A percentile compares a stretch with the other conserved stretches of the same genome.
phyloP scores from a whole-genome alignment of 148 eudicot species.

The Persicaria tinctoria region DNA sequence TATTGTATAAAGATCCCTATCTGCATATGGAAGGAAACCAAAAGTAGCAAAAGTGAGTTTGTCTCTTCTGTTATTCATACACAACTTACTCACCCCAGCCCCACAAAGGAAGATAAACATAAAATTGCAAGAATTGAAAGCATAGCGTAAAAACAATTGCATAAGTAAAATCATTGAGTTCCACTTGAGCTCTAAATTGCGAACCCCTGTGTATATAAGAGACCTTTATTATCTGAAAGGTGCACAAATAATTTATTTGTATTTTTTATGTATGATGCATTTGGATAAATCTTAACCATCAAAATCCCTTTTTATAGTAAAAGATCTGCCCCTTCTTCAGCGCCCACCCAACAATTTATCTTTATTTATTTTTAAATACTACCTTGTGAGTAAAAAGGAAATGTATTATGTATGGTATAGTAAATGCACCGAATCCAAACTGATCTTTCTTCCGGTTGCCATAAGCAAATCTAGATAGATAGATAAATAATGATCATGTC shows the following conservation, averaged over 20 bases:
- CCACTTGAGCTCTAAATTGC: not conserved
- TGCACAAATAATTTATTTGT: not conserved
- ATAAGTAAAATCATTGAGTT: not conserved
- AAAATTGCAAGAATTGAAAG: not conserved
- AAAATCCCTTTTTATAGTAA: too few relatives aligned
- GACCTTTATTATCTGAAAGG: not conserved
- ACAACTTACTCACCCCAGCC: not conserved
- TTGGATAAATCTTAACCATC: too few relatives aligned
- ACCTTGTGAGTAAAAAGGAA: too few relatives aligned
- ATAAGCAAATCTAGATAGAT: not conserved
- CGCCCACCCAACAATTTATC: too few relatives aligned
- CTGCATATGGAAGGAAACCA: slow-evolving; percentile 31
- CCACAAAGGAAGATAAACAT: not conserved
- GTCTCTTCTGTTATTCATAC: not conserved
- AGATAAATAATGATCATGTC: not conserved
- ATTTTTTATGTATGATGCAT: too few relatives aligned
- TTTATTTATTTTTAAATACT: too few relatives aligned
- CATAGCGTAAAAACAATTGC: not conserved
- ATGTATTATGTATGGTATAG: too few relatives aligned
- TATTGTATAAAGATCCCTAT: slow-evolving; percentile 83
- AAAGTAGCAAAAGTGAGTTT: not conserved
- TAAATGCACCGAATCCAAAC: too few relatives aligned
- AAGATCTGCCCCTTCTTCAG: too few relatives aligned
- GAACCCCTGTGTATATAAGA: not conserved
- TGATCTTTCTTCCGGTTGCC: not conserved